Evolutionary conservation across 495 filamentous ascomycete species (phyloP).

Genomic region (Cercophora newfieldiana): DNA sequence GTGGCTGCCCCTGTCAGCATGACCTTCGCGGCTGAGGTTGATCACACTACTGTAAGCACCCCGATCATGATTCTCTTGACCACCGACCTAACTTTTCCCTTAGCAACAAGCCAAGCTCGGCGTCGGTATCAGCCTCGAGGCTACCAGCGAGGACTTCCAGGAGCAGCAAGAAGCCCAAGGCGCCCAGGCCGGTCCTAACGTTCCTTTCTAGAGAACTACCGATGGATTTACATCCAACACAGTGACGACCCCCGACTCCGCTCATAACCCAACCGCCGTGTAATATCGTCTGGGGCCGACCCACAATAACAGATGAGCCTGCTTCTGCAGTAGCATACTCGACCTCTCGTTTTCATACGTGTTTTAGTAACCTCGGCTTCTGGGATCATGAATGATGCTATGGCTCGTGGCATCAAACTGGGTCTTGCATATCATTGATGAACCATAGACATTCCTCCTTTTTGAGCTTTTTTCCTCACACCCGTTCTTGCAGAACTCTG

Average conservation of each 20-base stretch:
- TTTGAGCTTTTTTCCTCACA: slow-evolving; percentile 7
- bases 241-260: slow-evolving; percentile 21
- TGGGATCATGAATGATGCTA: slow-evolving; percentile 13
- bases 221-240: background rate
- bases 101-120: slow-evolving; percentile 96
- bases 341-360: slow-evolving; percentile 7
- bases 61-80: background rate
- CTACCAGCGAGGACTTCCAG: slow-evolving; percentile 84
- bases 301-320: slow-evolving; percentile 11
- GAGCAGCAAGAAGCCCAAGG: slow-evolving; percentile 74
- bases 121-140: slow-evolving; percentile 90
- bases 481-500: background rate
- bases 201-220: slow-evolving; percentile 54
- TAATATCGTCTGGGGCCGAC: slow-evolving; percentile 24
- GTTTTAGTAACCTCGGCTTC: slow-evolving; percentile 18
- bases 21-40: slow-evolving; percentile 95
- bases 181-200: slow-evolving; percentile 49
- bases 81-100: slow-evolving; percentile 25
- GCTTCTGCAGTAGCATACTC: background rate
- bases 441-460: slow-evolving; percentile 22
- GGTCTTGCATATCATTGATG: slow-evolving; percentile 19
- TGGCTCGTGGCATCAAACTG: slow-evolving; percentile 11
- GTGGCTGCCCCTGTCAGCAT: slow-evolving; percentile 86
- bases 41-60: slow-evolving; percentile 83
- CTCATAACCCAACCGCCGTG: slow-evolving; percentile 25